These are phyloP conservation scores for Aspergillus brunneoviolaceus DNA, from an alignment of 2,329 filamentous ascomycete species.

Conservation along the genomic window DNA sequence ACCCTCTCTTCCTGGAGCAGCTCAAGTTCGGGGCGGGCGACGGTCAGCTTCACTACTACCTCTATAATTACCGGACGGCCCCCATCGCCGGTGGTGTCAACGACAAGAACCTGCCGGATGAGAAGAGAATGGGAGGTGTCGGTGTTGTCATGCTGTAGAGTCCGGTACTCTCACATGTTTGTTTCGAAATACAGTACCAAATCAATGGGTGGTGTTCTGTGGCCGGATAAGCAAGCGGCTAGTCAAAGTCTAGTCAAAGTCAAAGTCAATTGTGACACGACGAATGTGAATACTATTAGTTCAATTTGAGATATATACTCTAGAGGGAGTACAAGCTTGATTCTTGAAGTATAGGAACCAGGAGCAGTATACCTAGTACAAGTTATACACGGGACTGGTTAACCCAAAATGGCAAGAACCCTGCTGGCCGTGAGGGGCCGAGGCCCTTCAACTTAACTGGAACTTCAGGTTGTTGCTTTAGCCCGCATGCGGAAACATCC, in stretches of 20 bases:
- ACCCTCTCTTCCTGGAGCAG: conserved; percentile 86
- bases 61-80: conserved; percentile 93
- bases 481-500: background rate
- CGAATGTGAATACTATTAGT: background rate
- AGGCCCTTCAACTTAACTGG: background rate
- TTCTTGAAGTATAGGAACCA: too few species aligned
- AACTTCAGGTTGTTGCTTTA: background rate
- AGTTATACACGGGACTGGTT: background rate
- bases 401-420: background rate
- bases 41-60: conserved; percentile 92
- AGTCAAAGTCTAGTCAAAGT: too few species aligned
- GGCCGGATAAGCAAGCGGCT: background rate
- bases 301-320: background rate
- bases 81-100: conserved; percentile 85
- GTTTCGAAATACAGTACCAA: background rate
- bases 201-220: too few species aligned
- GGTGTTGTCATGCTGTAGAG: conserved; percentile 78
- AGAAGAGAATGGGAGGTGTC: conserved; percentile 76
- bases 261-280: background rate
- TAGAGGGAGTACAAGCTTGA: too few species aligned
- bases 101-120: conserved; percentile 72
- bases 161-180: conserved; percentile 4
- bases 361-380: too few species aligned
- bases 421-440: background rate
- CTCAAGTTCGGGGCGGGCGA: conserved; percentile 95